Evolutionary conservation across 208 protist genomes (phyloP).

Genomic region (Trypanosomatidae sp.): DNA sequence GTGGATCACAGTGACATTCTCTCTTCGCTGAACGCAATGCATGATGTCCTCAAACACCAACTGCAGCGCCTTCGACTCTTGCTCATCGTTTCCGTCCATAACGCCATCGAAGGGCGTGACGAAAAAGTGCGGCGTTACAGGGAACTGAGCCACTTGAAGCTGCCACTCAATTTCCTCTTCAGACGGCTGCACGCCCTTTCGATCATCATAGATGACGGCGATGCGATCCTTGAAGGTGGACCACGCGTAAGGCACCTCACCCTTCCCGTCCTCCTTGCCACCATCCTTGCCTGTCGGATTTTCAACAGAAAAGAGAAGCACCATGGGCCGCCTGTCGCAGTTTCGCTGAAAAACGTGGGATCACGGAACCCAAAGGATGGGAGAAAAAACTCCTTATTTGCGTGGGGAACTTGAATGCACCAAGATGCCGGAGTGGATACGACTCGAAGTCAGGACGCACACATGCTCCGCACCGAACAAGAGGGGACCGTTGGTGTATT

Average conservation of each 20-base stretch:
- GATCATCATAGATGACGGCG: slow-evolving; percentile 25
- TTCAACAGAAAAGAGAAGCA: slow-evolving; percentile 13
- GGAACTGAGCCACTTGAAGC: slow-evolving; percentile 18
- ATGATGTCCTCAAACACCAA: slow-evolving; percentile 61
- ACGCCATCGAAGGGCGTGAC: slow-evolving; percentile 66
- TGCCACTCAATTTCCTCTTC: slow-evolving; percentile 23
- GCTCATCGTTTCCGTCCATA: slow-evolving; percentile 41
- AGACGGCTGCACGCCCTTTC: slow-evolving; percentile 14
- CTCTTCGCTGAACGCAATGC: slow-evolving; percentile 55
- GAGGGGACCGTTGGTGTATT: neutral
- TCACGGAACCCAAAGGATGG: neutral
- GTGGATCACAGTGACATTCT: slow-evolving; percentile 87
- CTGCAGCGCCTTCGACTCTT: slow-evolving; percentile 32
- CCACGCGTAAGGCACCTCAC: slow-evolving; percentile 21
- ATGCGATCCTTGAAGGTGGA: slow-evolving; percentile 31
- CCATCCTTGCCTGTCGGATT: slow-evolving; percentile 1
- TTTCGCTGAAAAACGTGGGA: neutral
- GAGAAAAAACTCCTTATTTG: no score
- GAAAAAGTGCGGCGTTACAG: slow-evolving; percentile 53
- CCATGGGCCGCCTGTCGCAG: slow-evolving; percentile 1
- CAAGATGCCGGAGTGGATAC: neutral
- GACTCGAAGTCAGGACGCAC: neutral
- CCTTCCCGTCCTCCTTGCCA: neutral
- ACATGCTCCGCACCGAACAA: neutral
- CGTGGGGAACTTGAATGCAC: neutral